Conservation (phyloP, 768 basidiomycete species). For the Collybiopsis confluens region DNA sequence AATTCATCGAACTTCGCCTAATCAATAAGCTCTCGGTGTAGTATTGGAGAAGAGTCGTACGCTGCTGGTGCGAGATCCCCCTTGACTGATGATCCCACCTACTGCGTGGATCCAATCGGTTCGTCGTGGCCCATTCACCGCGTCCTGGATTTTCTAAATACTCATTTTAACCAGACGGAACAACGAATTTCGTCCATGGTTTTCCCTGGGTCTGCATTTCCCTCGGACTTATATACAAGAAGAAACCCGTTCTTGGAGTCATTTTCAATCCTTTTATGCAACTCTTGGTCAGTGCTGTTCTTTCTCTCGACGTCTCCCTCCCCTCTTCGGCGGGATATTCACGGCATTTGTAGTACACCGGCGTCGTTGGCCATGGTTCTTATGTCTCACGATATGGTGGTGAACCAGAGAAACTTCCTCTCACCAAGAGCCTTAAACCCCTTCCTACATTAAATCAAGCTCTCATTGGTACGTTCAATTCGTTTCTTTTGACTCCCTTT, state of each 20-base stretch:
- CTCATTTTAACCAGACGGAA: slow-evolving; percentile 55
- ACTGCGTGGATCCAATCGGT: slow-evolving; percentile 96
- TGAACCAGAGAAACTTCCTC: slow-evolving; percentile 57
- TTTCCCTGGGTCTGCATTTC: slow-evolving; percentile 91
- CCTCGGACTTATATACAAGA: slow-evolving; percentile 81
- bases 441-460: slow-evolving; percentile 67
- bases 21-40: too few species aligned
- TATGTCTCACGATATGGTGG: slow-evolving; percentile 53
- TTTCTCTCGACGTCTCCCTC: not conserved
- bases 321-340: slow-evolving; percentile 2
- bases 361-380: slow-evolving; percentile 74
- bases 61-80: slow-evolving; percentile 68
- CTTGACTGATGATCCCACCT: slow-evolving; percentile 86
- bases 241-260: slow-evolving; percentile 82
- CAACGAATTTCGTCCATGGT: slow-evolving; percentile 83
- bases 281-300: slow-evolving; percentile 51
- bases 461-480: slow-evolving; percentile 55
- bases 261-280: slow-evolving; percentile 92
- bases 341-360: slow-evolving; percentile 56
- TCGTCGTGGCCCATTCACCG: slow-evolving; percentile 13
- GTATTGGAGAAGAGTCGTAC: slow-evolving; percentile 94
- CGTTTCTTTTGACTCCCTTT: not conserved
- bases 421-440: slow-evolving; percentile 54
- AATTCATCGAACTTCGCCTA: too few species aligned
- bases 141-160: not conserved